These are phyloP conservation scores for Pleurotus cornucopiae DNA, from an alignment of 768 basidiomycete genomes.

Conservation along the genomic window DNA sequence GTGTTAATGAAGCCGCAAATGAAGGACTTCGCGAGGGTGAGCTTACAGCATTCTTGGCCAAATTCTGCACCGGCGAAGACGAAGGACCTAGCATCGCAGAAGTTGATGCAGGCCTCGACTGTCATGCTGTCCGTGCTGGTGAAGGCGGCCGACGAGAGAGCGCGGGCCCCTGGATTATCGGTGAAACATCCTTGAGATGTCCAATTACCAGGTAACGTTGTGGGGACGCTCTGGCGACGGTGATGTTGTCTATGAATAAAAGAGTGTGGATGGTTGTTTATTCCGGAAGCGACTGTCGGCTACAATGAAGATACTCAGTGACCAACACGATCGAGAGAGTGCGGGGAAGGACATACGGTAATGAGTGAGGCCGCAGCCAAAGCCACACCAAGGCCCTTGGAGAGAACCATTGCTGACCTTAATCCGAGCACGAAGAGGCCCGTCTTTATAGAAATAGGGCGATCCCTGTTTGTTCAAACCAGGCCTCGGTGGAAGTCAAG, in stretches of 20 bases:
- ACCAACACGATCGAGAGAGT: conserved; percentile 5
- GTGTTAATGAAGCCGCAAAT: conserved; percentile 1
- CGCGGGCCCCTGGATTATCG: conserved; percentile 54
- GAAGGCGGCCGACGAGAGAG: conserved; percentile 46
- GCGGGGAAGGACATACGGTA: conserved; percentile 29
- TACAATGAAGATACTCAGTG: conserved; percentile 9
- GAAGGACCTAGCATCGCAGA: conserved; percentile 42
- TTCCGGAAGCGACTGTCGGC: conserved; percentile 20
- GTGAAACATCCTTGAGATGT: conserved; percentile 59
- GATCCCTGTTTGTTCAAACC: conserved; percentile 1
- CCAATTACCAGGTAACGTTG: conserved; percentile 51
- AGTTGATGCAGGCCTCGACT: conserved; percentile 43
- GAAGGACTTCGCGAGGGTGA: not conserved
- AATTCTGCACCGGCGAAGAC: conserved; percentile 72
- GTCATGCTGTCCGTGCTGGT: conserved; percentile 56
- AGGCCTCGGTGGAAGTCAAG: conserved; percentile 1
- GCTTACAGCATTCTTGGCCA: conserved; percentile 18
- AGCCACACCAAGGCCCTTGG: conserved; percentile 23
- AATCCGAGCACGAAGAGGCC: not conserved
- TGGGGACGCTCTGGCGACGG: conserved; percentile 37
- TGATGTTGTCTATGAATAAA: conserved; percentile 22
- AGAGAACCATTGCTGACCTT: conserved; percentile 5
- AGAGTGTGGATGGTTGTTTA: conserved; percentile 14
- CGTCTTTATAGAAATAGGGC: conserved; percentile 4
- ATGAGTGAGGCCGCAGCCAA: conserved; percentile 27